Conservation (phyloP, 176 grass and related monocot genomes). For the Raddia guianensis region DNA sequence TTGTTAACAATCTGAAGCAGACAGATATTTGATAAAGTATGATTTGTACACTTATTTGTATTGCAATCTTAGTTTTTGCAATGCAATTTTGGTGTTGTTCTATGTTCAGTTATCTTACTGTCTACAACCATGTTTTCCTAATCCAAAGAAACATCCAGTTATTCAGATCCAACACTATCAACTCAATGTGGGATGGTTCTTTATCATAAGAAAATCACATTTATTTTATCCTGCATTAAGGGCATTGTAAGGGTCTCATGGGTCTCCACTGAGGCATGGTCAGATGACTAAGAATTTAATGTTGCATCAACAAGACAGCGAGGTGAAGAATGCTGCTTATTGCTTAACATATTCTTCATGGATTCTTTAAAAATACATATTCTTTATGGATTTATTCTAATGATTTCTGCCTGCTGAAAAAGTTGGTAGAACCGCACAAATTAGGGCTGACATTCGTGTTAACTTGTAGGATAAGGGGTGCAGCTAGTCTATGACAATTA, state of each 20-base stretch:
- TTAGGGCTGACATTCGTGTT: background rate
- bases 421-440: slow-evolving; percentile 25
- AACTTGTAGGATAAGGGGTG: background rate
- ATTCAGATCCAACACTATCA: background rate
- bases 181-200: background rate
- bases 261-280: background rate
- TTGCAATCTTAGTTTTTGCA: background rate
- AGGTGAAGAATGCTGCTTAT: background rate
- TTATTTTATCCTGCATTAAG: background rate
- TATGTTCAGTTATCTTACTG: background rate
- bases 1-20: background rate
- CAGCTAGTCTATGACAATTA: slow-evolving; percentile 11
- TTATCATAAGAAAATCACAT: background rate
- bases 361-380: background rate
- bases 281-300: slow-evolving; percentile 12
- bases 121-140: background rate
- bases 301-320: background rate
- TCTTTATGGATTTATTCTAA: background rate
- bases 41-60: background rate
- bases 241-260: background rate
- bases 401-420: slow-evolving; percentile 22
- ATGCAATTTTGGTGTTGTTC: background rate
- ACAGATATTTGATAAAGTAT: background rate
- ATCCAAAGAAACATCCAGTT: background rate
- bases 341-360: background rate